Conservation (phyloP, 208 protist genomes). For the Acanthamoeba castellanii region DNA sequence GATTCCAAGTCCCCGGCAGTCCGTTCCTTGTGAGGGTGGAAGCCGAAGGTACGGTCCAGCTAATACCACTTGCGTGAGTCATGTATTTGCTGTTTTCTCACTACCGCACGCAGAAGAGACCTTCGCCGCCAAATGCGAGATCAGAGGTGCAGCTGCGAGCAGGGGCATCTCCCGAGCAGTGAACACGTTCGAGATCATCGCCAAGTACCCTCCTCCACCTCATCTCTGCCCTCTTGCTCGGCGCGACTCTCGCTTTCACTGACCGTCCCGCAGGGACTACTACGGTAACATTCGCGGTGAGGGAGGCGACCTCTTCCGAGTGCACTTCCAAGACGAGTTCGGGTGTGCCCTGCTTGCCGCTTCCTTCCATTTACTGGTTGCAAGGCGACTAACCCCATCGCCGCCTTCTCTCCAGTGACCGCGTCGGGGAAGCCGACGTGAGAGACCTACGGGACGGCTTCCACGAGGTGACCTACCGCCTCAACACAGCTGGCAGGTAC, state of each 20-base stretch:
- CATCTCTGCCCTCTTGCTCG: not conserved
- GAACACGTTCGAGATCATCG: not conserved
- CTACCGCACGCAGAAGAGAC: not conserved
- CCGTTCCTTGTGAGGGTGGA: constrained; percentile 20
- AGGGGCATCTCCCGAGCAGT: not conserved
- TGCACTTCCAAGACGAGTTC: not conserved
- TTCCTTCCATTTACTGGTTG: not conserved
- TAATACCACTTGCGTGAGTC: too few species aligned
- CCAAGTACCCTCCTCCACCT: not conserved
- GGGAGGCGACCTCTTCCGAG: not conserved
- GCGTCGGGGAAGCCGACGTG: not conserved
- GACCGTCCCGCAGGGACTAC: not conserved
- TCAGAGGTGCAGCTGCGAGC: not conserved
- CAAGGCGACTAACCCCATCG: not conserved
- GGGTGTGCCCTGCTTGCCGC: not conserved
- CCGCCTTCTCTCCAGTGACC: not conserved
- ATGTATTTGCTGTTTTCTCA: too few species aligned
- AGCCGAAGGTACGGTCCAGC: not conserved
- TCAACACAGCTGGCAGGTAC: not conserved
- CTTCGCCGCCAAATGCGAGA: not conserved
- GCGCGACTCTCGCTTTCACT: not conserved
- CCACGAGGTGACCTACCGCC: not conserved
- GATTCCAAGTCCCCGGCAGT: not conserved
- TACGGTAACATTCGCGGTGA: not conserved
- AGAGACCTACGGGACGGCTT: not conserved